Evolutionary conservation across 257 asterid species (phyloP), one percentile per base, ranked within the genome.

Genomic region (Ajuga chamaepitys): DNA sequence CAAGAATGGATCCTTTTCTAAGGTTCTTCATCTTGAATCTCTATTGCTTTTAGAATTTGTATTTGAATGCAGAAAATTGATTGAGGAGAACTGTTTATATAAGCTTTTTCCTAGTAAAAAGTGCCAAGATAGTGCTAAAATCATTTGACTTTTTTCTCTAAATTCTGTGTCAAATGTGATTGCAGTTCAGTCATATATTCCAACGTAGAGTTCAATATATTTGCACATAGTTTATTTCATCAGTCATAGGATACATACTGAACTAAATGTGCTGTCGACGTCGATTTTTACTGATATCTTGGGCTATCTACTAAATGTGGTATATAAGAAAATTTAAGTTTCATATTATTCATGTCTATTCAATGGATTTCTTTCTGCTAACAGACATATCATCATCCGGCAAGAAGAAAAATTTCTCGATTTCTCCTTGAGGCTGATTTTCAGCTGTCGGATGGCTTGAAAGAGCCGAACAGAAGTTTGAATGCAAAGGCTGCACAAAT

Each of bases 71-170:
- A 37, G 35, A 70, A 63, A 4, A n/a, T 64, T n/a, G 40, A 37
- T 46, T 34, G 47, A 26, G 11, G 7, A 4, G 4, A 14, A 7
- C 7, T 35, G 67, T 2, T 45, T 62, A 46, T 68, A 74, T 74
- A 74, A 55, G 12, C 12, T 62, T 47, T 40, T 68, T 4, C 17
- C 24, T 8, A 7, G 52, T 17, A 18, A 37, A n/a, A 62, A 54
- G n/a, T 38, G 56, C 67, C 75, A 68, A 68, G 16, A 26, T 47
- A 44, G 62, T 62, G 50, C 13, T 74, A 71, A 68, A 52, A 38
- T 10, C 45, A 38, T 38, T 16, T 9, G 4, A n/a, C n/a, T n/a
- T n/a, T n/a, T n/a, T n/a, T n/a, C n/a, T n/a, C n/a, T 11, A 10
- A 42, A 16, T 40, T 17, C 9, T 38, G 26, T 17, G 34, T 5